Percentiles rank a stretch among this genome's conserved stretches.
Evolutionary conservation across 345 rosid species (phyloP).

Genomic region (Eucalyptus tenuipes): DNA sequence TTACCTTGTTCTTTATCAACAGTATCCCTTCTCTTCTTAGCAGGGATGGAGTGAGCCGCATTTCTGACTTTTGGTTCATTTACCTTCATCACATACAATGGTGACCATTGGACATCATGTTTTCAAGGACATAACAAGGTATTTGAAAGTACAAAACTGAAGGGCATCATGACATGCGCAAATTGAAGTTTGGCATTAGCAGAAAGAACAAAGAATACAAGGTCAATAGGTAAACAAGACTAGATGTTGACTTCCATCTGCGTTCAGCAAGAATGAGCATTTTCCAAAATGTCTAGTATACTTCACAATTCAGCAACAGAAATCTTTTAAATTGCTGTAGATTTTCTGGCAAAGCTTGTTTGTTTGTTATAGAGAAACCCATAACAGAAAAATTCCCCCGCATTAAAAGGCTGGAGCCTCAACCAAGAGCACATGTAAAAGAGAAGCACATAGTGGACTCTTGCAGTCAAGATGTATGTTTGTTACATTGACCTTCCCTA

Average conservation of each 20-base stretch:
- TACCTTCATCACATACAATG: conserved; percentile 8
- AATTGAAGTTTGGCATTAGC: neutral
- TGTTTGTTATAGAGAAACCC: neutral
- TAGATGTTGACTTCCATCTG: neutral
- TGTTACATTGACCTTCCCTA: neutral
- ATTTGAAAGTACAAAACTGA: neutral
- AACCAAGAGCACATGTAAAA: neutral
- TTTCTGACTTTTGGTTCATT: conserved; percentile 51
- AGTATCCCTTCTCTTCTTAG: conserved; percentile 54
- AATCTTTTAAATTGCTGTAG: neutral
- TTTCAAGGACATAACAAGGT: neutral
- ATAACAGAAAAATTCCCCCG: neutral
- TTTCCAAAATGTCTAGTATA: neutral
- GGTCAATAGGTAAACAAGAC: neutral
- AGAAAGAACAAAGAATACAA: neutral
- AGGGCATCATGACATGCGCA: neutral
- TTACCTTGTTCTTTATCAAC: conserved; percentile 35
- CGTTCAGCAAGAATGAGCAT: neutral
- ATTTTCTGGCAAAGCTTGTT: neutral
- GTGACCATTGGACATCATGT: neutral
- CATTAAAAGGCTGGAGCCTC: neutral
- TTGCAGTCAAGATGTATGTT: neutral
- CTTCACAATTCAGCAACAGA: neutral
- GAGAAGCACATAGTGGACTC: neutral
- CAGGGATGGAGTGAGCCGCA: conserved; percentile 40